Conservation (phyloP, 179 eudicot genomes). For the Nepenthes alata region DNA sequence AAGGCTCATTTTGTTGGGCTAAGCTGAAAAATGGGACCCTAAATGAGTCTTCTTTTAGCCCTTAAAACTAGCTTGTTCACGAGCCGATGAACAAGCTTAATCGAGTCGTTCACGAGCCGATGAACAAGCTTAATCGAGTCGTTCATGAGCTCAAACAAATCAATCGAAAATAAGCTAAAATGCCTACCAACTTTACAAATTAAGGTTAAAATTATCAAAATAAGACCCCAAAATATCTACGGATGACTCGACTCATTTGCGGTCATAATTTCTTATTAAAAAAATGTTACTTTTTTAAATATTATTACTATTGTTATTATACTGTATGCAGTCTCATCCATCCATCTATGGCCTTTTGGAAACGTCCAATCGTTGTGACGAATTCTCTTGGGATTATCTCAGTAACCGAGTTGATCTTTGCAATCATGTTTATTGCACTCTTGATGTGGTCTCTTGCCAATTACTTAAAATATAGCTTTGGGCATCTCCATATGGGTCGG, state of each 20-base stretch:
- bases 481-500: constrained; percentile 11
- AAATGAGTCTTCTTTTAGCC: too few relatives aligned
- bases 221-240: too few relatives aligned
- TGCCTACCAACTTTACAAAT: not conserved
- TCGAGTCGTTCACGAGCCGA: not conserved
- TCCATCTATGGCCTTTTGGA: constrained; percentile 9
- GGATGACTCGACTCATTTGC: too few relatives aligned
- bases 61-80: not conserved
- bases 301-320: too few relatives aligned
- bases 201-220: too few relatives aligned
- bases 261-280: too few relatives aligned
- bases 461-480: constrained; percentile 37
- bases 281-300: too few relatives aligned
- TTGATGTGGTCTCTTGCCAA: constrained; percentile 49
- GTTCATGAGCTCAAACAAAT: not conserved
- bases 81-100: not conserved
- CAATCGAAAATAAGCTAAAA: not conserved
- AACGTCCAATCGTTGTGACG: constrained; percentile 36
- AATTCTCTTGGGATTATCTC: constrained; percentile 48
- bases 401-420: constrained; percentile 37
- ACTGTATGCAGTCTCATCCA: too few relatives aligned
- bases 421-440: constrained; percentile 45
- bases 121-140: not conserved
- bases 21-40: too few relatives aligned
- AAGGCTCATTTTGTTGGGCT: too few relatives aligned